phyloP scores from a whole-genome alignment of 805 yeast genomes.

The Jamesozyma rosinii region DNA sequence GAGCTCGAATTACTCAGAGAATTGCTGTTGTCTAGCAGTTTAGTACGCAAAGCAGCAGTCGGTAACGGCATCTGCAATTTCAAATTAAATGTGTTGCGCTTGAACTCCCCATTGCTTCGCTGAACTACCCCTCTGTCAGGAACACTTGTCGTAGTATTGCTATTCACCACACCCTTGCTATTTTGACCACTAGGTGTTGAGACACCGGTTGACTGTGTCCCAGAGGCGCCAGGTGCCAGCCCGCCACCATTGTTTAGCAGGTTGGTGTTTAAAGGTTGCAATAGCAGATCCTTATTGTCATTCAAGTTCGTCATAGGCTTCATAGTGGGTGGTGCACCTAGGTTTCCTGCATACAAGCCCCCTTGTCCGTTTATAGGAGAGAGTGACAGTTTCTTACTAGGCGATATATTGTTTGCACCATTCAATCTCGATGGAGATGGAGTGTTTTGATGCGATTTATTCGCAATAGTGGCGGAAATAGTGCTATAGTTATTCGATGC shows the following conservation, averaged over 20 bases:
- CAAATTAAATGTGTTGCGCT: conserved; percentile 44
- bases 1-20: neutral
- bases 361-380: conserved; percentile 5
- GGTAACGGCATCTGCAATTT: conserved; percentile 74
- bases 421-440: conserved; percentile 39
- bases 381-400: conserved; percentile 17
- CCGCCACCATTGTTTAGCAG: conserved; percentile 5
- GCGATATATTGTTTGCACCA: conserved; percentile 27
- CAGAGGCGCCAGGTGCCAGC: neutral
- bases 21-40: conserved; percentile 16
- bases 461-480: neutral
- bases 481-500: neutral
- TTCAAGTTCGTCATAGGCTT: conserved; percentile 20
- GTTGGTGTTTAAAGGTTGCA: conserved; percentile 31
- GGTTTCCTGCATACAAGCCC: neutral
- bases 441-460: conserved; percentile 25
- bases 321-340: conserved; percentile 35
- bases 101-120: conserved; percentile 28
- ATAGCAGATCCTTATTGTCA: conserved; percentile 20
- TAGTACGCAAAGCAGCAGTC: conserved; percentile 32
- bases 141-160: conserved; percentile 2
- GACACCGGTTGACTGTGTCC: neutral
- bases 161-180: neutral
- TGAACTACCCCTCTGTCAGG: conserved; percentile 12
- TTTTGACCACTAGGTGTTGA: neutral